phyloP scores from a whole-genome alignment of 768 basidiomycete species.

The Amanita rubescens region DNA sequence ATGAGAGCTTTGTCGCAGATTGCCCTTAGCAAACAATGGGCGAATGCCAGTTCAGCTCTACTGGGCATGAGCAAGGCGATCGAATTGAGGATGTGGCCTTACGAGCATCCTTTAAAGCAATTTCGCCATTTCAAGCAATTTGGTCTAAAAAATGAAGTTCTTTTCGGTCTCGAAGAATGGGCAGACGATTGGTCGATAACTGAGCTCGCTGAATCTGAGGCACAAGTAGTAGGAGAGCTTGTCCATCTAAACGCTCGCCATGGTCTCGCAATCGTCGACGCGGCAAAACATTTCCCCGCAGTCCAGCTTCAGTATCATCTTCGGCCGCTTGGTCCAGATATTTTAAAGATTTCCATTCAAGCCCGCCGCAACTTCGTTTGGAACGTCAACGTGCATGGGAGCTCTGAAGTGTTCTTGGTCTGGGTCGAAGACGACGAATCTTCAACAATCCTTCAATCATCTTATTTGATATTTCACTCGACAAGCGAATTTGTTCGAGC shows the following conservation, averaged over 20 bases:
- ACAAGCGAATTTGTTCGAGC: conserved; percentile 51
- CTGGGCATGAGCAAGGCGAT: conserved; percentile 91
- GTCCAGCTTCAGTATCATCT: conserved; percentile 58
- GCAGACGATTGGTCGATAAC: conserved; percentile 73
- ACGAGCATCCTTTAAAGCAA: conserved; percentile 77
- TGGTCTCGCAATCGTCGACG: conserved; percentile 68
- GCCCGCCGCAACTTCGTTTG: conserved; percentile 71
- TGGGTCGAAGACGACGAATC: conserved; percentile 90
- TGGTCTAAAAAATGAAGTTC: conserved; percentile 63
- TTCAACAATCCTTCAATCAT: conserved; percentile 74
- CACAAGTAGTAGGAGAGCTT: conserved; percentile 66
- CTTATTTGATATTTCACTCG: conserved; percentile 65
- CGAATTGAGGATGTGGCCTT: conserved; percentile 91
- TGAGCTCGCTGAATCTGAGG: conserved; percentile 62
- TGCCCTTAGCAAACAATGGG: conserved; percentile 89
- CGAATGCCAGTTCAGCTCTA: conserved; percentile 67
- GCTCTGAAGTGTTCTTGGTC: conserved; percentile 84
- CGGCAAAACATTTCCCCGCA: conserved; percentile 82
- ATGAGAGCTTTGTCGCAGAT: conserved; percentile 93
- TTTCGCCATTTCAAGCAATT: too few relatives aligned
- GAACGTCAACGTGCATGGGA: conserved; percentile 68
- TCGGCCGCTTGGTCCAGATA: conserved; percentile 76
- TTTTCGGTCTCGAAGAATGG: conserved; percentile 73
- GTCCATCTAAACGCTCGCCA: conserved; percentile 83
- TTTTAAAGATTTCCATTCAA: conserved; percentile 67